Percentiles rank a stretch among this genome's conserved stretches.
Conservation (phyloP, 352 stramenopile genomes). For the Phytophthora quininea region DNA sequence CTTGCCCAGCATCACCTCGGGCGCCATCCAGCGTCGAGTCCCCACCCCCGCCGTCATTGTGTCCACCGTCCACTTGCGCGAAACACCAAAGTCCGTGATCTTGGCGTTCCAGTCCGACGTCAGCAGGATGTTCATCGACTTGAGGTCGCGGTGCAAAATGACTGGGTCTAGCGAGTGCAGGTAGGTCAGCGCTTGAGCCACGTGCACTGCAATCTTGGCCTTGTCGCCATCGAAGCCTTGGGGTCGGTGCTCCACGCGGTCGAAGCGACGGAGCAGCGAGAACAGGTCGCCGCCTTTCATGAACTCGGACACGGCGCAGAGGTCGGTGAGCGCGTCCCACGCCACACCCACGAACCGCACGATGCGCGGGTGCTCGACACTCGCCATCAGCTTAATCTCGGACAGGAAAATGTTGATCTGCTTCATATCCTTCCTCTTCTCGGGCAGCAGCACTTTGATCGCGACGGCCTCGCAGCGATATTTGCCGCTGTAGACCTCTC, state of each 20-base stretch:
- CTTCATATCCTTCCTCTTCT: conserved; percentile 45
- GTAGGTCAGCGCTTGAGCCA: conserved; percentile 55
- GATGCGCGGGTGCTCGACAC: conserved; percentile 60
- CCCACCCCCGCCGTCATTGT: conserved; percentile 56
- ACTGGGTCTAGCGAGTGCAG: conserved; percentile 52
- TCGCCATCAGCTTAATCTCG: conserved; percentile 66
- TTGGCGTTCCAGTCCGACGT: conserved; percentile 41
- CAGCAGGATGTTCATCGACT: conserved; percentile 67
- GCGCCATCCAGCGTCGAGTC: conserved; percentile 53
- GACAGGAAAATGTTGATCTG: conserved; percentile 60
- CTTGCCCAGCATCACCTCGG: conserved; percentile 58
- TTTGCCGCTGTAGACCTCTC: conserved; percentile 49
- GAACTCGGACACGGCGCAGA: conserved; percentile 61
- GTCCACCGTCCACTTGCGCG: conserved; percentile 39
- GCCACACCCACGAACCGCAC: conserved; percentile 64
- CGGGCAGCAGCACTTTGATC: conserved; percentile 55
- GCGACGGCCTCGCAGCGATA: conserved; percentile 55
- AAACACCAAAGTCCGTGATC: conserved; percentile 64
- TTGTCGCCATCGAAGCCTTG: conserved; percentile 51
- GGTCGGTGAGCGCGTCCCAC: conserved; percentile 53
- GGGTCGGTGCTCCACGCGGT: conserved; percentile 31
- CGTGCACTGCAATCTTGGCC: conserved; percentile 43
- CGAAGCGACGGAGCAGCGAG: conserved; percentile 39
- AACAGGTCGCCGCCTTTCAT: conserved; percentile 58
- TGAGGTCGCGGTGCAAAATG: conserved; percentile 60